Evolutionary conservation across 345 rosid genomes (phyloP).

Genomic region (Syzygium jambos): DNA sequence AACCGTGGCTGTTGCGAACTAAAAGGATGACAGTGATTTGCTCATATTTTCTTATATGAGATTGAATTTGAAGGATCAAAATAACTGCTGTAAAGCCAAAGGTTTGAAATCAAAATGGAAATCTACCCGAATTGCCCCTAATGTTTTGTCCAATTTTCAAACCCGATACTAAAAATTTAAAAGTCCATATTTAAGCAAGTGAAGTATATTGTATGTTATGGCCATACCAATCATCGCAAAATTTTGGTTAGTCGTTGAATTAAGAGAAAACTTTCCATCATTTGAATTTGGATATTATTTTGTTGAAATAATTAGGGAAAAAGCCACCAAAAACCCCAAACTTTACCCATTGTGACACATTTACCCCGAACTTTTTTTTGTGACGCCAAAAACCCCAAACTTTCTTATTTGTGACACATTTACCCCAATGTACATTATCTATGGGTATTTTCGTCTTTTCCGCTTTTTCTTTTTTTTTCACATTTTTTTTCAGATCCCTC

Average conservation of each 20-base stretch:
- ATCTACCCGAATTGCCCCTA: neutral
- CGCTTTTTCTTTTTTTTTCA: too few species aligned
- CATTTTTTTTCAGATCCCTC: too few species aligned
- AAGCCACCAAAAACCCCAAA: too few species aligned
- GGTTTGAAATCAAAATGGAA: neutral
- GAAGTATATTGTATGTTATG: neutral
- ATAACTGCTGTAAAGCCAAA: neutral
- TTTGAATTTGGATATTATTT: neutral
- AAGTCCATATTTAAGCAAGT: neutral
- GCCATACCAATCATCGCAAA: neutral
- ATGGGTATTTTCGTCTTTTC: too few species aligned
- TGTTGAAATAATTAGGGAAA: neutral
- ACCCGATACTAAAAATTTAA: neutral
- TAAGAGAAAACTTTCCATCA: neutral
- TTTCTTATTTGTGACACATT: too few species aligned
- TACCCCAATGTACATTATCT: too few species aligned
- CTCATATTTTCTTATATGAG: neutral
- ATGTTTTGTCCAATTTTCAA: neutral
- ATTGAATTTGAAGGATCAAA: too few species aligned
- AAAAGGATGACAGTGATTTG: neutral
- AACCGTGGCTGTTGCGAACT: neutral
- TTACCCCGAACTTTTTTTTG: too few species aligned
- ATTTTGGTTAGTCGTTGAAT: neutral
- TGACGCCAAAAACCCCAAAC: too few species aligned
- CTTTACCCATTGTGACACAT: too few species aligned